A percentile compares a stretch with the other conserved stretches of the same genome.
These are phyloP conservation scores for Globisporangium carolinianum DNA, from an alignment of 352 stramenopile species.

Conservation along the genomic window DNA sequence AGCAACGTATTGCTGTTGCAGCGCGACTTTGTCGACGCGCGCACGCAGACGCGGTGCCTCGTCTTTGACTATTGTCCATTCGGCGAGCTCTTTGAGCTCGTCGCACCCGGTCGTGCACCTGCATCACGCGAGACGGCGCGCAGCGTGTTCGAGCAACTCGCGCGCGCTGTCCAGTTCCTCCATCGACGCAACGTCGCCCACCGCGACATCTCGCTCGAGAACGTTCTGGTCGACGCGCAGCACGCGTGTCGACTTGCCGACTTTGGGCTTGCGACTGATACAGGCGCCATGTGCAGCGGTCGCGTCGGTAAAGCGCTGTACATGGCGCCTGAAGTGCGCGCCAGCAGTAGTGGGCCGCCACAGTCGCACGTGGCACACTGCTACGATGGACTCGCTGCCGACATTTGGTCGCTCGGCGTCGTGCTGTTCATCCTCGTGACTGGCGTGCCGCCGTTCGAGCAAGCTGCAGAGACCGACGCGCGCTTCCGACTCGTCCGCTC, in stretches of 20 bases:
- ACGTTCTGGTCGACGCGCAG: conserved; percentile 43
- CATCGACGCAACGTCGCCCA: conserved; percentile 49
- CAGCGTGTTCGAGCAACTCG: conserved; percentile 41
- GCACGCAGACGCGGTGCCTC: conserved; percentile 37
- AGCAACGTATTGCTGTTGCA: conserved; percentile 34
- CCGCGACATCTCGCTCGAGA: conserved; percentile 62
- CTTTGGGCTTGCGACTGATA: conserved; percentile 45
- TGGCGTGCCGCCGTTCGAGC: conserved; percentile 42
- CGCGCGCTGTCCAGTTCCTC: conserved; percentile 36
- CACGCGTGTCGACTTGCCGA: conserved; percentile 40
- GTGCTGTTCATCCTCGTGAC: conserved; percentile 59
- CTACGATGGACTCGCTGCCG: conserved; percentile 43
- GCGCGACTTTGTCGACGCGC: conserved; percentile 43
- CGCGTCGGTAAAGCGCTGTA: conserved; percentile 58
- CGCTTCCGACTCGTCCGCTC: conserved; percentile 43
- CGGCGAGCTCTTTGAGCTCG: conserved; percentile 49
- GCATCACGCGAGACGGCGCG: conserved; percentile 22
- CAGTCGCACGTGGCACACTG: neutral
- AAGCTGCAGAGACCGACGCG: conserved; percentile 31
- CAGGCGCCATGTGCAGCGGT: conserved; percentile 25
- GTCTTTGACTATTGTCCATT: conserved; percentile 60
- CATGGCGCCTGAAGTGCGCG: conserved; percentile 30
- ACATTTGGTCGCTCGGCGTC: conserved; percentile 63
- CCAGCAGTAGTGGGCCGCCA: too few species aligned
- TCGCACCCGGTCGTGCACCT: conserved; percentile 11